phyloP scores from a whole-genome alignment of 2,329 filamentous ascomycete genomes.

The Huntiella bhutanensis region DNA sequence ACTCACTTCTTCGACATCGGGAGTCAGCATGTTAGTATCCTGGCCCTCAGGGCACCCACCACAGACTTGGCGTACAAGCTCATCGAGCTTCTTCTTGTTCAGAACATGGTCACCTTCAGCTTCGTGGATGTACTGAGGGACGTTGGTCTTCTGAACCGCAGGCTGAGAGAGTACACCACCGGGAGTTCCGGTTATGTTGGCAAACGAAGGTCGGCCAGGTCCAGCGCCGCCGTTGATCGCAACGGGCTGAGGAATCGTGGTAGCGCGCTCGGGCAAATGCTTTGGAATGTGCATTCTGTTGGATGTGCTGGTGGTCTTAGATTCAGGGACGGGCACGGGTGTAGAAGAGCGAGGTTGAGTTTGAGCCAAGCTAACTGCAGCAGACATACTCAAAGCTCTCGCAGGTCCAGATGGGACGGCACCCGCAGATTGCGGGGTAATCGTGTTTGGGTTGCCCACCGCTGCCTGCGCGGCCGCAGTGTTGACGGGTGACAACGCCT shows the following conservation, averaged over 20 bases:
- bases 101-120: slow-evolving; percentile 81
- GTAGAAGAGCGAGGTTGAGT: slow-evolving; percentile 14
- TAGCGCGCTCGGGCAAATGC: slow-evolving; percentile 47
- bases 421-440: slow-evolving; percentile 25
- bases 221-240: slow-evolving; percentile 42
- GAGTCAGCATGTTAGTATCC: slow-evolving; percentile 60
- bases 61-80: slow-evolving; percentile 83
- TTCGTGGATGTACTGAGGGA: slow-evolving; percentile 71
- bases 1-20: slow-evolving; percentile 86
- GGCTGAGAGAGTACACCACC: slow-evolving; percentile 78
- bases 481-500: slow-evolving; percentile 27
- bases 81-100: slow-evolving; percentile 96
- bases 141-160: slow-evolving; percentile 61
- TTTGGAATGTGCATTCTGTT: slow-evolving; percentile 68
- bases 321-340: slow-evolving; percentile 18
- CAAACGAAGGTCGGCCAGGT: slow-evolving; percentile 62
- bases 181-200: slow-evolving; percentile 55
- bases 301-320: slow-evolving; percentile 25
- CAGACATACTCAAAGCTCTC: slow-evolving; percentile 29
- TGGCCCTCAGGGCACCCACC: slow-evolving; percentile 56
- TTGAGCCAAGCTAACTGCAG: slow-evolving; percentile 28
- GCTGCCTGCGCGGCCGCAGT: slow-evolving; percentile 25
- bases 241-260: slow-evolving; percentile 55
- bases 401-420: slow-evolving; percentile 20
- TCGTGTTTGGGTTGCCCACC: slow-evolving; percentile 30